Evolutionary conservation across 177 flowering plant genomes (phyloP).

Genomic region (Vitis hybrid): DNA sequence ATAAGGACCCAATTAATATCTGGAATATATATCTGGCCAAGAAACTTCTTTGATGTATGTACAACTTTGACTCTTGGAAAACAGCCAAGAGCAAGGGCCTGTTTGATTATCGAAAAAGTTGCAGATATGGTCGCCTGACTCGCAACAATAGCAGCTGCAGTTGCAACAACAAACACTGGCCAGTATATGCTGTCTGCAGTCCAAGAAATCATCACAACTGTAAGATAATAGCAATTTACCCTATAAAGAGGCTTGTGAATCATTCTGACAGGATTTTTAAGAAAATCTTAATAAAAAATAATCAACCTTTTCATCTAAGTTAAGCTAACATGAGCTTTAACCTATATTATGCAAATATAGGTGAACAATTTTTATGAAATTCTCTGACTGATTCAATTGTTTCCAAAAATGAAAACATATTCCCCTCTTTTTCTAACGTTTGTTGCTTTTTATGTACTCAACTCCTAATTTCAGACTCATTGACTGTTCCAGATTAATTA

Average conservation of each 20-base stretch:
- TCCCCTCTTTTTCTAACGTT: too few relatives aligned
- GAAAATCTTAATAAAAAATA: too few relatives aligned
- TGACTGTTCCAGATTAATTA: too few relatives aligned
- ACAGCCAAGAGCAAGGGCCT: constrained; percentile 85
- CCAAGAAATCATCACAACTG: constrained; percentile 7
- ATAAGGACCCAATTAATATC: constrained; percentile 93
- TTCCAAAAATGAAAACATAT: background rate
- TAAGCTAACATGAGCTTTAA: too few relatives aligned
- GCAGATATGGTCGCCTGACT: constrained; percentile 96
- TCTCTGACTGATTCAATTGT: too few relatives aligned
- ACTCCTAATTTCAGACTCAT: too few relatives aligned
- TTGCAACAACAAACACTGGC: constrained; percentile 82
- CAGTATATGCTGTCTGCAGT: constrained; percentile 71
- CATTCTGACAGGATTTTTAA: too few relatives aligned
- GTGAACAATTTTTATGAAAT: background rate
- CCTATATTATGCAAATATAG: background rate
- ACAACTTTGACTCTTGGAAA: constrained; percentile 94
- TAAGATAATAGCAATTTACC: background rate
- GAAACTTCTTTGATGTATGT: constrained; percentile 80
- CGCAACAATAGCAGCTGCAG: constrained; percentile 84
- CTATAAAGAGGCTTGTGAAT: background rate
- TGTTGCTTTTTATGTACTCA: too few relatives aligned
- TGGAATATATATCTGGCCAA: constrained; percentile 87
- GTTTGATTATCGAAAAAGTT: constrained; percentile 87
- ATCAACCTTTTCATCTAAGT: too few relatives aligned